Evolutionary conservation across 805 yeast genomes (phyloP), one percentile per base, ranked within the genome.

Genomic region (Saccharomycopsis synnaedendra): DNA sequence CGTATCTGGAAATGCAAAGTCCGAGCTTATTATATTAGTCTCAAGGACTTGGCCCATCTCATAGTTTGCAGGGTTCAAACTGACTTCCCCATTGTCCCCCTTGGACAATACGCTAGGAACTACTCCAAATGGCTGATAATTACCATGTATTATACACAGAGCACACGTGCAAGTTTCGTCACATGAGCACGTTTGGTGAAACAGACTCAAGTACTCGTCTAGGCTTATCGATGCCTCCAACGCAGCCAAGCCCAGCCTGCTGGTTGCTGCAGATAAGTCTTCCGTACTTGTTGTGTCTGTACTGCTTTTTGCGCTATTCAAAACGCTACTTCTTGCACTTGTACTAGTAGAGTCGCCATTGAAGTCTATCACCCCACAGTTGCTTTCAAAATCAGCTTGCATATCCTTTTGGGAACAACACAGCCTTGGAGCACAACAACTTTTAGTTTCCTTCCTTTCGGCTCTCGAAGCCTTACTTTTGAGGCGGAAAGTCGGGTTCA

Each of bases 111-210:
- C 19, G 19, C 19, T 19, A 19, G 19, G 19, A 19, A 19, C 19
- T 2, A 19, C 19, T 2, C 19, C 19, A 2, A 19, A 19, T 19
- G 19, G 19, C 19, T 19, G 19, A 19, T 19, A 19, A 19, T 47
- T 45, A 30, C 49, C 46, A 34, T 50, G 53, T 30, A 50, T 39
- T 4, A 42, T 27, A 36, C 53, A 50, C 40, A 27, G 39, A 2
- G 43, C 51, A 42, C 53, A 50, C n/a, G 51, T 29, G 39, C 53
- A 50, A 28, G 9, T 30, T 35, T 50, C 53, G 35, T 44, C 53
- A 38, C 53, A 50, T 19, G 36, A 41, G 29, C 53, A 50, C 30
- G 39, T 43, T 31, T 42, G 36, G 31, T 47, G 48, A 32, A 19
- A 19, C 19, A 19, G 19, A 19, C 19, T 19, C 19, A 19, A 19